A percentile compares a stretch with the other conserved stretches of the same genome.
Conservation (phyloP, 805 yeast genomes). For the Cyberlindnera mrakii region DNA sequence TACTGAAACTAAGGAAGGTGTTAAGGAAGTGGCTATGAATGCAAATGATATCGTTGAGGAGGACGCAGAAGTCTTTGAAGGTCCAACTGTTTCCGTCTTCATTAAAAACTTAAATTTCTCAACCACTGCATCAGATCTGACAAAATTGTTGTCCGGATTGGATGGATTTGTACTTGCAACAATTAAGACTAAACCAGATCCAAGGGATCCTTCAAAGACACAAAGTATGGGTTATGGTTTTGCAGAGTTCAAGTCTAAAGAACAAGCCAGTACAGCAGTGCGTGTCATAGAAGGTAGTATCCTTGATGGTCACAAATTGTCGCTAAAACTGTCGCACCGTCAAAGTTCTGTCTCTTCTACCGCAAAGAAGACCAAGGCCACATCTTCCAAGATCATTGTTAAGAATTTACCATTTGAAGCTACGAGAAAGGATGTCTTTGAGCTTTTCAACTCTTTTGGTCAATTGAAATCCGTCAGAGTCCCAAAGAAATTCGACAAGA, state of each 20-base stretch:
- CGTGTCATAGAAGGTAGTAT: slow-evolving; percentile 65
- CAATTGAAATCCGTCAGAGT: slow-evolving; percentile 91
- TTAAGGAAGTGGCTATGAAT: slow-evolving; percentile 19
- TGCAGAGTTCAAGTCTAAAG: slow-evolving; percentile 78
- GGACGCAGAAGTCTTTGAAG: slow-evolving; percentile 41
- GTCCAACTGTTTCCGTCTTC: slow-evolving; percentile 83
- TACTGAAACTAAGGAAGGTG: slow-evolving; percentile 24
- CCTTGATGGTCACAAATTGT: slow-evolving; percentile 85
- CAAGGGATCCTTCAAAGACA: slow-evolving; percentile 58
- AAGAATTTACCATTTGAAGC: slow-evolving; percentile 98
- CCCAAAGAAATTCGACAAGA: slow-evolving; percentile 91
- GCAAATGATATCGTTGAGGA: slow-evolving; percentile 26
- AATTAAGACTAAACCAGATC: slow-evolving; percentile 83
- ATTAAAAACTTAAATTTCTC: slow-evolving; percentile 87
- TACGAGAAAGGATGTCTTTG: slow-evolving; percentile 85
- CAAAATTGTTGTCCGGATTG: slow-evolving; percentile 57
- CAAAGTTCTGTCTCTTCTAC: slow-evolving; percentile 36
- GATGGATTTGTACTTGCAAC: slow-evolving; percentile 79
- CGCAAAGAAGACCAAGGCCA: slow-evolving; percentile 12
- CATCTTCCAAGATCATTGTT: slow-evolving; percentile 56
- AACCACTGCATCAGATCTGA: slow-evolving; percentile 56
- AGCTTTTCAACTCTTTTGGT: slow-evolving; percentile 91
- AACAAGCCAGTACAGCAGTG: slow-evolving; percentile 74
- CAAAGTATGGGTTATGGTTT: slow-evolving; percentile 98
- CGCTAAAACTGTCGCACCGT: slow-evolving; percentile 83